These are phyloP conservation scores for Talaromyces sp. DNA, from an alignment of 2,329 filamentous ascomycete genomes.

Conservation along the genomic window DNA sequence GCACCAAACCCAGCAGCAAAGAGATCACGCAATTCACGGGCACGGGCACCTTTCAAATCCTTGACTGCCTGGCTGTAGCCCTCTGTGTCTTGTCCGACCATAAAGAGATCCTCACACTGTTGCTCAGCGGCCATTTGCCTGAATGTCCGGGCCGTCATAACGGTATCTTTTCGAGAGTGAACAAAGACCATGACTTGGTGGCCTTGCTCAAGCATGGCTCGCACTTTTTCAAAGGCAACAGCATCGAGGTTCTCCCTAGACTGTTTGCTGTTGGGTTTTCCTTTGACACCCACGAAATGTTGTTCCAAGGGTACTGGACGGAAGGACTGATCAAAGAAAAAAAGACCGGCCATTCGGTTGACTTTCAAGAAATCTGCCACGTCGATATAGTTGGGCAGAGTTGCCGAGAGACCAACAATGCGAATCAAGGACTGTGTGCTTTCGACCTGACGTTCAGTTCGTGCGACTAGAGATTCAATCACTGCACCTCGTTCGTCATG, in stretches of 20 bases:
- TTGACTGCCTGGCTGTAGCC: constrained; percentile 74
- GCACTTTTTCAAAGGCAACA: constrained; percentile 89
- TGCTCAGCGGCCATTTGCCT: constrained; percentile 83
- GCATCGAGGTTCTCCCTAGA: constrained; percentile 86
- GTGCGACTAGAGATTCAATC: constrained; percentile 88
- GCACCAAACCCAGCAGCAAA: constrained; percentile 88
- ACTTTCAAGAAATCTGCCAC: constrained; percentile 97
- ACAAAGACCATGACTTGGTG: constrained; percentile 99
- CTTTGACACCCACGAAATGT: constrained; percentile 91
- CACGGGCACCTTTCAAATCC: constrained; percentile 82
- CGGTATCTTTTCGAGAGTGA: constrained; percentile 91
- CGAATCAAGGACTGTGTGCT: constrained; percentile 96
- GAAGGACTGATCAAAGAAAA: constrained; percentile 96
- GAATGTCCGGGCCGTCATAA: constrained; percentile 79
- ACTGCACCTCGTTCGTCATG: constrained; percentile 97
- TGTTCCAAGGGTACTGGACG: constrained; percentile 93
- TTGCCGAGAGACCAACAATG: constrained; percentile 92
- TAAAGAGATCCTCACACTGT: constrained; percentile 74
- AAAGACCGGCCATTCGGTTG: constrained; percentile 85
- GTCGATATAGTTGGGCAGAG: constrained; percentile 92
- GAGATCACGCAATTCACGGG: constrained; percentile 82
- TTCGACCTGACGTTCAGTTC: constrained; percentile 94
- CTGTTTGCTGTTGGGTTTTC: constrained; percentile 75
- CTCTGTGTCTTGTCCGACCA: constrained; percentile 68
- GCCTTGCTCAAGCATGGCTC: constrained; percentile 83